phyloP scores from a whole-genome alignment of 352 stramenopile genomes.

The Pythium phragmiticola region DNA sequence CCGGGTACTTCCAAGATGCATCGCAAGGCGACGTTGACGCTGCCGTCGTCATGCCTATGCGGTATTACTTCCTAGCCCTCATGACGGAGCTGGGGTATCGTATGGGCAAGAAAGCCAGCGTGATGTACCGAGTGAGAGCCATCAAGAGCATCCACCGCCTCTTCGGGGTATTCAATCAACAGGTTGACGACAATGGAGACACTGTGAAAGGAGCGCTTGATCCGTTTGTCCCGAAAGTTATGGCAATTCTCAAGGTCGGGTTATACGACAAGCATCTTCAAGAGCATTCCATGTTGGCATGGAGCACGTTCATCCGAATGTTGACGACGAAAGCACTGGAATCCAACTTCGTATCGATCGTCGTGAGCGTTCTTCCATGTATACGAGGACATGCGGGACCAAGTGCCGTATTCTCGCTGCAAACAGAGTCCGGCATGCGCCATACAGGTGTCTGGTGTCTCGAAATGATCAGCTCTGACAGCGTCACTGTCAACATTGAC shows the following conservation, averaged over 20 bases:
- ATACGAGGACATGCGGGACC: slow-evolving; percentile 25
- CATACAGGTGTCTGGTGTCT: slow-evolving; percentile 12
- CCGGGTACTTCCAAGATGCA: slow-evolving; percentile 27
- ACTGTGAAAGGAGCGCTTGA: slow-evolving; percentile 57
- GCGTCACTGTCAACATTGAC: not conserved
- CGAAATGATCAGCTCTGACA: not conserved
- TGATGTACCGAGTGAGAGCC: slow-evolving; percentile 47
- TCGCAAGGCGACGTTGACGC: slow-evolving; percentile 21
- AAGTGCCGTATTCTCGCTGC: not conserved
- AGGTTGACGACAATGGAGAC: slow-evolving; percentile 29
- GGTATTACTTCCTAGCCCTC: slow-evolving; percentile 72
- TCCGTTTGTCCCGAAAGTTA: slow-evolving; percentile 87
- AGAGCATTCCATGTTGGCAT: slow-evolving; percentile 63
- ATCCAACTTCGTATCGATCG: slow-evolving; percentile 82
- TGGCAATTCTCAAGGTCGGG: slow-evolving; percentile 85
- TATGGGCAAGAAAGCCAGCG: slow-evolving; percentile 46
- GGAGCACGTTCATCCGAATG: slow-evolving; percentile 78
- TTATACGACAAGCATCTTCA: slow-evolving; percentile 55
- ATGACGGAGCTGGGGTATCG: slow-evolving; percentile 80
- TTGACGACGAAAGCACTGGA: slow-evolving; percentile 79
- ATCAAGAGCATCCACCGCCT: slow-evolving; percentile 77
- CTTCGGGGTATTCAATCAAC: slow-evolving; percentile 55
- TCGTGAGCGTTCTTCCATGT: slow-evolving; percentile 84
- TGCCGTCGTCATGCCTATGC: slow-evolving; percentile 55
- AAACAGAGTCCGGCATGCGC: not conserved